These are phyloP conservation scores for Phialemoniopsis sp. DNA, from an alignment of 2,329 filamentous ascomycete species.

Conservation along the genomic window DNA sequence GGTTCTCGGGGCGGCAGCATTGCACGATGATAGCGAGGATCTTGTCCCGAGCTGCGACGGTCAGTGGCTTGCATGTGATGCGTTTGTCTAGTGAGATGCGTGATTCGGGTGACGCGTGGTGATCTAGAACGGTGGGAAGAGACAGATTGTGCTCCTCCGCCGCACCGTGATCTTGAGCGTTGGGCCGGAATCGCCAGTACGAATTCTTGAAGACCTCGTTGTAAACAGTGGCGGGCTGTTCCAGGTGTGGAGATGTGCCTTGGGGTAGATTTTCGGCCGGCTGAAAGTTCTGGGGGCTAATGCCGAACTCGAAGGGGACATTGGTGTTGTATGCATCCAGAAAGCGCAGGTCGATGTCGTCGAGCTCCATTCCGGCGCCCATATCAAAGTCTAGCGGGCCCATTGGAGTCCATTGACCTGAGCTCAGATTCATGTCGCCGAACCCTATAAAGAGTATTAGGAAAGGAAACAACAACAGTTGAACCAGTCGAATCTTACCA, in stretches of 20 bases:
- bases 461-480: no score
- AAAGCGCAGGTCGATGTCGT: slow-evolving; percentile 23
- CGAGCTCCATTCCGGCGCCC: slow-evolving; percentile 17
- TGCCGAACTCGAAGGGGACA: slow-evolving; percentile 20
- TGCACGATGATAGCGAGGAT: slow-evolving; percentile 21
- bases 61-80: slow-evolving; percentile 13
- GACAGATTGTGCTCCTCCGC: slow-evolving; percentile 25
- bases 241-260: slow-evolving; percentile 1
- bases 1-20: slow-evolving; percentile 17
- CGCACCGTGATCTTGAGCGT: slow-evolving; percentile 19
- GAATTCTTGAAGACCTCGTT: slow-evolving; percentile 18
- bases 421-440: slow-evolving; percentile 1
- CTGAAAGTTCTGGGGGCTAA: slow-evolving; percentile 1
- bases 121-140: slow-evolving; percentile 12
- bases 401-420: slow-evolving; percentile 9
- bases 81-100: slow-evolving; percentile 11
- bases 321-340: slow-evolving; percentile 23
- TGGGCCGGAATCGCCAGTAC: slow-evolving; percentile 23
- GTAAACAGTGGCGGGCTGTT: slow-evolving; percentile 10
- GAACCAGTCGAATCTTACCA: no score
- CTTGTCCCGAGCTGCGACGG: slow-evolving; percentile 16
- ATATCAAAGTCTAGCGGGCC: slow-evolving; percentile 8
- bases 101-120: slow-evolving; percentile 17
- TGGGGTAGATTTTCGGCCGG: slow-evolving; percentile 3
- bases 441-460: no score